These are phyloP conservation scores for Paratinospora sagittata DNA, from an alignment of 164 flowering plant species.

Conservation along the genomic window DNA sequence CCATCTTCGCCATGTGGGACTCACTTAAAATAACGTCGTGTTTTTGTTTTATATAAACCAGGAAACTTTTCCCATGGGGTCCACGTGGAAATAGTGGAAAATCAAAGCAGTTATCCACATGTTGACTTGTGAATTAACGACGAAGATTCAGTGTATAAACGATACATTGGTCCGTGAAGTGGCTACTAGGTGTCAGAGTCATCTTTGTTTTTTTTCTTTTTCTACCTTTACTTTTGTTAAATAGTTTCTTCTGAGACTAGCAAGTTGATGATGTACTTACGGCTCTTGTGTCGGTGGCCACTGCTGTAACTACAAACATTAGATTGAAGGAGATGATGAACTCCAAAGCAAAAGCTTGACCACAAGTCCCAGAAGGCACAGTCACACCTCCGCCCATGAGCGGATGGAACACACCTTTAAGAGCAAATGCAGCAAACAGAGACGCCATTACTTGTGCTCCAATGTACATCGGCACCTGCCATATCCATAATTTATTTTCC, in stretches of 20 bases:
- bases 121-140: not conserved
- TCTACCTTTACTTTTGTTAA: too few species aligned
- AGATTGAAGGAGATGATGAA: conserved; percentile 30
- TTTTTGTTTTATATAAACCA: too few species aligned
- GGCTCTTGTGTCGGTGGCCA: conserved; percentile 34
- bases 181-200: not conserved
- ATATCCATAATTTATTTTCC: not conserved
- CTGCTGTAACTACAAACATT: conserved; percentile 28
- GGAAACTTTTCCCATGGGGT: too few species aligned
- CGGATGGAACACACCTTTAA: not conserved
- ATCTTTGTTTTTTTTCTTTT: not conserved
- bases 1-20: too few species aligned
- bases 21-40: too few species aligned
- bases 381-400: not conserved
- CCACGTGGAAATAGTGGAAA: too few species aligned
- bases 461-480: conserved; percentile 7
- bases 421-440: conserved; percentile 4
- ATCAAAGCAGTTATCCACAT: not conserved
- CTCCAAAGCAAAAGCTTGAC: conserved; percentile 27
- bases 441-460: not conserved
- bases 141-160: not conserved
- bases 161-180: not conserved
- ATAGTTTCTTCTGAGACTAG: too few species aligned
- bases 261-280: conserved; percentile 13
- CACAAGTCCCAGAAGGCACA: not conserved